Conservation (phyloP, 371 early-diverging fungal genomes). For the Globomyces sp. region DNA sequence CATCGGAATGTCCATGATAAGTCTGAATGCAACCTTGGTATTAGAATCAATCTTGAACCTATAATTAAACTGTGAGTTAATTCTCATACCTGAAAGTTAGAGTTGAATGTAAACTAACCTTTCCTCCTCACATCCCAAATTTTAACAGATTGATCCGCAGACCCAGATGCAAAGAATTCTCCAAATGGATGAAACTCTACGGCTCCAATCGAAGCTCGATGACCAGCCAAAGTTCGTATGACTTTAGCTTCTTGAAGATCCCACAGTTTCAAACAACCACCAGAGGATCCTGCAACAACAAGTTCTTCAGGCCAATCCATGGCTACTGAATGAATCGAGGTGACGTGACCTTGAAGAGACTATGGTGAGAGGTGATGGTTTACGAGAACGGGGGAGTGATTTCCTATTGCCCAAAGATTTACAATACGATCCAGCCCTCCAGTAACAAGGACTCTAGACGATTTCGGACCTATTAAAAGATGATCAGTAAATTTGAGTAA, state of each 20-base stretch:
- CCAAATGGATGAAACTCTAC: conserved; percentile 64
- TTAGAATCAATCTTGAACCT: too few relatives aligned
- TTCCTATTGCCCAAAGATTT: conserved; percentile 54
- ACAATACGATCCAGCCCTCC: conserved; percentile 55
- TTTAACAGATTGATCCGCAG: conserved; percentile 56
- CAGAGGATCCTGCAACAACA: conserved; percentile 52
- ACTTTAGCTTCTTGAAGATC: conserved; percentile 58
- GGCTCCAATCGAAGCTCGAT: conserved; percentile 46
- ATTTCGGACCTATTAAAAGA: conserved; percentile 43
- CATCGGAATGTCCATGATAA: conserved; percentile 38
- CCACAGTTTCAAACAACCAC: conserved; percentile 62
- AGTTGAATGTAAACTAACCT: conserved; percentile 8
- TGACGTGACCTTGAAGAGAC: conserved; percentile 48
- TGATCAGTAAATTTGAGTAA: conserved; percentile 30
- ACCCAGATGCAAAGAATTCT: conserved; percentile 64
- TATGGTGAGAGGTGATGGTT: conserved; percentile 19
- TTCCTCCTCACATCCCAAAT: conserved; percentile 63
- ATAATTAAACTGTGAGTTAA: too few relatives aligned
- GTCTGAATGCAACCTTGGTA: conserved; percentile 50
- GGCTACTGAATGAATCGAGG: conserved; percentile 42
- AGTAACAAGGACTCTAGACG: conserved; percentile 52
- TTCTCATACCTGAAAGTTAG: too few relatives aligned
- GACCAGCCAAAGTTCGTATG: conserved; percentile 56
- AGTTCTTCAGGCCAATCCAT: conserved; percentile 56
- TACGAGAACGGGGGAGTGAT: conserved; percentile 43